Evolutionary conservation across 202 grass and related monocot genomes (phyloP), one percentile per base, ranked within the genome.

Genomic region (Saccharum hybrid): DNA sequence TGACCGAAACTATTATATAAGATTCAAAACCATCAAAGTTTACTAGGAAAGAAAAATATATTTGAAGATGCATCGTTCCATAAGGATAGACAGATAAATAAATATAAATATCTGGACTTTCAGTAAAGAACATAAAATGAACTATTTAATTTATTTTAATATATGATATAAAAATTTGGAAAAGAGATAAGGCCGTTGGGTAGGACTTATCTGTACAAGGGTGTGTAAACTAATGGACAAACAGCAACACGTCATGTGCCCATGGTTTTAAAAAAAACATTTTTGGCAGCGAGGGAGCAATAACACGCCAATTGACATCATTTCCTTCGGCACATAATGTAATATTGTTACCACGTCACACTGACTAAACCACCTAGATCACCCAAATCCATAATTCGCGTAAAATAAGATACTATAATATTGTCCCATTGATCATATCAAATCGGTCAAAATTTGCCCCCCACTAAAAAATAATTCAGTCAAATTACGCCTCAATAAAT

Each of bases 401-500:
- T 80, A 83, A 76, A 90, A 83, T 75, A 90, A 57, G 22, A 46
- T 23, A 71, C 40, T 40, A 56, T 69, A 75, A 46, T 0, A 18
- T 64, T 90, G 87, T 78, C 73, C 22, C 80, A 54, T 43, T 72
- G 62, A 79, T 74, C 83, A 83, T 75, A 70, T 79, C 51, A 30
- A 78, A 60, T 78, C 22, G 21, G 79, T 83, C 80, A 75, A 80
- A 90, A 75, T 68, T 59, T 79, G 84, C 16, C n/a, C 74, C 13
- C n/a, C n/a, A 6, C 23, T 70, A 56, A 65, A 83, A 83, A 83
- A 65, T 45, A 80, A 39, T 80, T 83, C 69, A 66, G 75, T 87
- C 84, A 87, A 87, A 83, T 90, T 90, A 76, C 16, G 84, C 46
- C 52, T 68, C 49, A 41, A 49, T 75, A 52, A 52, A 11, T 46